Evolutionary conservation across 2,329 filamentous ascomycete species (phyloP).

Genomic region (Sporothrix sp.): DNA sequence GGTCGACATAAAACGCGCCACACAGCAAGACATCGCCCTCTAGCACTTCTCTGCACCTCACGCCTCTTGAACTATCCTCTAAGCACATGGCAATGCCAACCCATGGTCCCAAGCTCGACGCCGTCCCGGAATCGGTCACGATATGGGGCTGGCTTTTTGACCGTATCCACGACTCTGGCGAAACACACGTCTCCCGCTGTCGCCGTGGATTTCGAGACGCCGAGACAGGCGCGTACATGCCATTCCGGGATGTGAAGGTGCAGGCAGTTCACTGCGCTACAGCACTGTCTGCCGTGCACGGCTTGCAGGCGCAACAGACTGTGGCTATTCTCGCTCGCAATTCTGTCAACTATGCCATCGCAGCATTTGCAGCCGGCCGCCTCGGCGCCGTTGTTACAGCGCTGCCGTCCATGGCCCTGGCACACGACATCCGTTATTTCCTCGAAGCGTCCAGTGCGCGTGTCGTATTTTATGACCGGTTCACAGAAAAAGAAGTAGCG

Average conservation of each 20-base stretch:
- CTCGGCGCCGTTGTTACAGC: neutral
- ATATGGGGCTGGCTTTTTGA: neutral
- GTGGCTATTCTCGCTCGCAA: neutral
- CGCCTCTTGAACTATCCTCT: too few relatives aligned
- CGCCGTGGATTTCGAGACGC: neutral
- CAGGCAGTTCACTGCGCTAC: neutral
- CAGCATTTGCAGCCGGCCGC: neutral
- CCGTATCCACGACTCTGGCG: neutral
- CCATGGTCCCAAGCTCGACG: neutral
- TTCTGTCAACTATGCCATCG: neutral
- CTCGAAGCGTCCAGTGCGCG: neutral
- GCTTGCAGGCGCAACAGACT: neutral
- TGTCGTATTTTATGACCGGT: neutral
- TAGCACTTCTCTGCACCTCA: too few relatives aligned
- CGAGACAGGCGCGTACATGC: neutral
- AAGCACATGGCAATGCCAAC: neutral
- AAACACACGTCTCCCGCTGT: neutral
- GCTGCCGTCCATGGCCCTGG: neutral
- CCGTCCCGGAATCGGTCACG: neutral
- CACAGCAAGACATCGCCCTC: too few relatives aligned
- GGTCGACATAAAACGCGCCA: too few relatives aligned
- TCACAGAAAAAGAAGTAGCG: neutral
- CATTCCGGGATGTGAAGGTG: neutral
- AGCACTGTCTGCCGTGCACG: neutral
- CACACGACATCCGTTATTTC: neutral